Conservation (phyloP, 2,329 filamentous ascomycete genomes). For the Fusarium buharicum region DNA sequence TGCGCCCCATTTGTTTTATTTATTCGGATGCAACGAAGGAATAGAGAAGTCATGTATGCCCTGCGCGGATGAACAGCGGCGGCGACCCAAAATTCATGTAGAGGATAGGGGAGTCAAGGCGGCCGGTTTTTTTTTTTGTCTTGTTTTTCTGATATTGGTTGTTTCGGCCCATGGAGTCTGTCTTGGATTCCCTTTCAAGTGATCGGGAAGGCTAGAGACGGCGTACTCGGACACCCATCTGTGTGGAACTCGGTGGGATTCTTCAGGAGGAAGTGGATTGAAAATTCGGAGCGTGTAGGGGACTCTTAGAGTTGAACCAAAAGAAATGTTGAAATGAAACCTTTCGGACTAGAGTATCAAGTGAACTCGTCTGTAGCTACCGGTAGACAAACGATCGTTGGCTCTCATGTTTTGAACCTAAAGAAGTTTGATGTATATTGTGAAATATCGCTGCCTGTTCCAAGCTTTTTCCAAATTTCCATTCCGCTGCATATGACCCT, state of each 20-base stretch:
- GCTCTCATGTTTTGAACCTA: conserved; percentile 5
- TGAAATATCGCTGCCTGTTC: conserved; percentile 4
- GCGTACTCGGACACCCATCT: conserved; percentile 40
- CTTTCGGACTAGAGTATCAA: conserved; percentile 48
- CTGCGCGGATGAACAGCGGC: conserved; percentile 49
- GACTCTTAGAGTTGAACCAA: conserved; percentile 39
- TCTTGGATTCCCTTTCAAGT: conserved; percentile 52
- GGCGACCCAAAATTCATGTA: conserved; percentile 56
- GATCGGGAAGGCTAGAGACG: conserved; percentile 45
- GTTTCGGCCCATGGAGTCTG: conserved; percentile 37
- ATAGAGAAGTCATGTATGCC: conserved; percentile 58
- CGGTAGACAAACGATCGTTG: conserved; percentile 35
- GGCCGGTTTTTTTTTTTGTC: conserved; percentile 45
- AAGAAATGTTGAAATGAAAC: conserved; percentile 37
- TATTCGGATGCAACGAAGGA: conserved; percentile 49
- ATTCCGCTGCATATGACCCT: too few relatives aligned
- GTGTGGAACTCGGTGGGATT: conserved; percentile 34
- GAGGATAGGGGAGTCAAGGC: conserved; percentile 54
- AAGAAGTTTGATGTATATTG: neutral
- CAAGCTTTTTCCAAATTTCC: too few relatives aligned
- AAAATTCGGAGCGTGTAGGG: conserved; percentile 47
- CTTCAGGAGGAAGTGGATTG: conserved; percentile 36
- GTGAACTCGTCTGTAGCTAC: conserved; percentile 47
- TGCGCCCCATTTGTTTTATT: conserved; percentile 44
- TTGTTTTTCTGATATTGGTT: conserved; percentile 39